Conservation (phyloP, 2,329 filamentous ascomycete genomes). For the Fusarium sp. region DNA sequence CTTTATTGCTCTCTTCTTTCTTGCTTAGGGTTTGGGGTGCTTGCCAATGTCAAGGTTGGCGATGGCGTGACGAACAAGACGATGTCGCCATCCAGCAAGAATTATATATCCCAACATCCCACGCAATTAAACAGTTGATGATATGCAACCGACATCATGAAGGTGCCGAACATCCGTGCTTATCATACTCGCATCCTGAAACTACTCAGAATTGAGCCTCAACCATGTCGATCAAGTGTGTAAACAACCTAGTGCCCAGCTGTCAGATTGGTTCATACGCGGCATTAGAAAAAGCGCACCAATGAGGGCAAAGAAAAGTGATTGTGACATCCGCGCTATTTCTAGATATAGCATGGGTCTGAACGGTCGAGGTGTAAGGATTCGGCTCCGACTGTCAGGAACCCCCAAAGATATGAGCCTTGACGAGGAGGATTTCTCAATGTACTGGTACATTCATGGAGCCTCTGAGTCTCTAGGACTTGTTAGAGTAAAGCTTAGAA, state of each 20-base stretch:
- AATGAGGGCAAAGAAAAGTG: not conserved
- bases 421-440: not conserved
- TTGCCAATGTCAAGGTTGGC: not conserved
- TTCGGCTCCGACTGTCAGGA: not conserved
- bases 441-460: not conserved
- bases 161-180: not conserved
- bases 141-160: not conserved
- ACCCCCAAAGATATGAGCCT: not conserved
- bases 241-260: not conserved
- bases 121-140: rapidly evolving
- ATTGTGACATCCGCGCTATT: not conserved
- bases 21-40: too few relatives aligned
- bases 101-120: not conserved
- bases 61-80: not conserved
- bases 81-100: not conserved
- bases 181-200: not conserved
- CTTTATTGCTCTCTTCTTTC: not conserved
- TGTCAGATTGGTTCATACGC: not conserved
- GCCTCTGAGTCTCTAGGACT: rapidly evolving
- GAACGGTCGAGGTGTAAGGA: not conserved
- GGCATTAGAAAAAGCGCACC: not conserved
- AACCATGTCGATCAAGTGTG: not conserved
- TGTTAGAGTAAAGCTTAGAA: not conserved
- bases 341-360: not conserved
- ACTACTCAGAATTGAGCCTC: not conserved